These are phyloP conservation scores for Ramicandelaber brevisporus DNA, from an alignment of 192 early-diverging fungal genomes.

Conservation along the genomic window DNA sequence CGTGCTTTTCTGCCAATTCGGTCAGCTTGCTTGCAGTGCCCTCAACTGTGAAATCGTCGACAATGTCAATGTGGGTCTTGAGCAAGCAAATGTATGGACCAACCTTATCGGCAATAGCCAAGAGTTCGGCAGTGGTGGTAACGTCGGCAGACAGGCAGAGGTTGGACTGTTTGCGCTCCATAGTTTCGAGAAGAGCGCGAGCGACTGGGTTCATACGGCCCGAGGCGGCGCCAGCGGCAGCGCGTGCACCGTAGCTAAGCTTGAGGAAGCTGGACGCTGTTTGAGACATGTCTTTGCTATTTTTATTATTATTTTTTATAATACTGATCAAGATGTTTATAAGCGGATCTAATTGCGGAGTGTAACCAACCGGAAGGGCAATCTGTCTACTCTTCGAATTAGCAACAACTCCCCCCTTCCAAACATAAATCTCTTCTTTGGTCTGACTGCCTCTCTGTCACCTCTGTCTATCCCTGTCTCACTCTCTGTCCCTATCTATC, in stretches of 20 bases:
- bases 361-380: neutral
- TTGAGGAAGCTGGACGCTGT: too few relatives aligned
- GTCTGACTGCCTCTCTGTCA: neutral
- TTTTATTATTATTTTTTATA: neutral
- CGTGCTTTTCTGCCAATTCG: conserved; percentile 54
- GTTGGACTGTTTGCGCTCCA: conserved; percentile 80
- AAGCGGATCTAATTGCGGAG: neutral
- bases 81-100: conserved; percentile 90
- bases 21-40: conserved; percentile 44
- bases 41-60: conserved; percentile 79
- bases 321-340: neutral
- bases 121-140: conserved; percentile 60
- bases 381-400: neutral
- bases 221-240: conserved; percentile 30
- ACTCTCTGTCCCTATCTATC: neutral
- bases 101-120: conserved; percentile 60
- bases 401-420: neutral
- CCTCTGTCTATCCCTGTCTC: neutral
- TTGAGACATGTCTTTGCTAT: neutral
- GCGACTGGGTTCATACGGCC: conserved; percentile 66
- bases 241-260: conserved; percentile 36
- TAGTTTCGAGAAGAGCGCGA: conserved; percentile 41
- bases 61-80: conserved; percentile 93
- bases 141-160: conserved; percentile 80
- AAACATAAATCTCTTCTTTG: neutral